Conservation (phyloP, 768 basidiomycete species). For the Suillus hirtellus region DNA sequence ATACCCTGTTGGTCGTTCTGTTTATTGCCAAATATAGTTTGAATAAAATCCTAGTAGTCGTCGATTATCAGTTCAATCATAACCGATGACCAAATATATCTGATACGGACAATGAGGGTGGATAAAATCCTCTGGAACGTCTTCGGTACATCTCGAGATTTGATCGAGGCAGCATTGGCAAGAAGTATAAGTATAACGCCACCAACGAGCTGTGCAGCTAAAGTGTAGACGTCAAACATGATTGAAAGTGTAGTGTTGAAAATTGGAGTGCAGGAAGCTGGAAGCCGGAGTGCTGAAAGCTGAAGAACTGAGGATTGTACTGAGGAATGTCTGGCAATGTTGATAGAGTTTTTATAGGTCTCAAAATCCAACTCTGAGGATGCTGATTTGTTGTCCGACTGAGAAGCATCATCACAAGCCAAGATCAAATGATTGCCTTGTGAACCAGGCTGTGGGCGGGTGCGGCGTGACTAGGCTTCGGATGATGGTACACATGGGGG, state of each 20-base stretch:
- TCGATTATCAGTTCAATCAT: conserved; percentile 1
- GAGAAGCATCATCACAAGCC: background rate
- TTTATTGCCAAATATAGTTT: background rate
- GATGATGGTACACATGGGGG: background rate
- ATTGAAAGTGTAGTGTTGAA: background rate
- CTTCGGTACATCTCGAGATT: conserved; percentile 13
- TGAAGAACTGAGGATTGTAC: background rate
- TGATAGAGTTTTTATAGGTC: conserved; percentile 5
- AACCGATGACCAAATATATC: background rate
- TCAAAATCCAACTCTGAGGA: background rate
- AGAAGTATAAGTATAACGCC: conserved; percentile 19
- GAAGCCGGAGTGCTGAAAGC: background rate
- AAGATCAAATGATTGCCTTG: conserved; percentile 7
- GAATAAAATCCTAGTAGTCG: conserved; percentile 8
- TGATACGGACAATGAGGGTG: conserved; percentile 13
- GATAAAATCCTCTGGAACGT: conserved; percentile 11
- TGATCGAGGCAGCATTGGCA: conserved; percentile 16
- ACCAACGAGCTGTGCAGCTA: conserved; percentile 18
- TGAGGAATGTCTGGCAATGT: conserved; percentile 3
- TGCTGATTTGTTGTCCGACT: background rate
- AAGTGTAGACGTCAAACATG: conserved; percentile 19
- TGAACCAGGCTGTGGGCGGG: background rate
- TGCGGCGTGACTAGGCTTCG: background rate
- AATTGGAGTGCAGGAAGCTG: background rate
- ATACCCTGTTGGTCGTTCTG: conserved; percentile 11